These are phyloP conservation scores for Coleophoma crateriformis DNA, from an alignment of 2,329 filamentous ascomycete species.

Conservation along the genomic window DNA sequence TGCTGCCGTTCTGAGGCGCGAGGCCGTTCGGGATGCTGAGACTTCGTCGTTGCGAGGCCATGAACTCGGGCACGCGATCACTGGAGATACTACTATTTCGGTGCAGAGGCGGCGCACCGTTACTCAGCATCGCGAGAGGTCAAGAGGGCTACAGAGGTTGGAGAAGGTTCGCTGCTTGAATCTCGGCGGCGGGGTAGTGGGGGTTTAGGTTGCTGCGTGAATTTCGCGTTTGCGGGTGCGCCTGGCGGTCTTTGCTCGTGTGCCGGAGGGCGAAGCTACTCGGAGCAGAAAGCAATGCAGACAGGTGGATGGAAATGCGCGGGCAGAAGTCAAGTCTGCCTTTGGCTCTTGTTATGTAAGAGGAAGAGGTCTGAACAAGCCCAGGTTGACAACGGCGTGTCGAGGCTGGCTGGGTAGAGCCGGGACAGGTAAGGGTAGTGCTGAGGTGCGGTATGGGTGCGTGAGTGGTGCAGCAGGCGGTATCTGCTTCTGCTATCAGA, in stretches of 20 bases:
- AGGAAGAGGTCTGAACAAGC: too few relatives aligned
- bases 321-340: too few relatives aligned
- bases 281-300: too few relatives aligned
- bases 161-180: background rate
- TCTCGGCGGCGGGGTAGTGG: background rate
- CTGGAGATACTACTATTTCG: conserved; percentile 4
- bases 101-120: conserved; percentile 4
- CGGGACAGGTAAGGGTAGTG: too few relatives aligned
- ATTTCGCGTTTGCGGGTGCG: background rate
- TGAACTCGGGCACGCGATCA: conserved; percentile 29
- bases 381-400: too few relatives aligned
- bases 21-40: conserved; percentile 16
- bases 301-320: too few relatives aligned
- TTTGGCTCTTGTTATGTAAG: too few relatives aligned
- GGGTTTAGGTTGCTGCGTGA: background rate
- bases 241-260: background rate
- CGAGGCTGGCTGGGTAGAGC: too few relatives aligned
- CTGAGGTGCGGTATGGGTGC: too few relatives aligned
- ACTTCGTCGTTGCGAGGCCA: conserved; percentile 50
- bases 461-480: too few relatives aligned
- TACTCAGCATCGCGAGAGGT: conserved; percentile 5
- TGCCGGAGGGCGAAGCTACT: background rate
- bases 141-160: background rate
- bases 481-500: too few relatives aligned
- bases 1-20: conserved; percentile 6